Evolutionary conservation across 495 filamentous ascomycete species (phyloP), one percentile per base, ranked within the genome.

Genomic region (Penicillium egyptiacum): DNA sequence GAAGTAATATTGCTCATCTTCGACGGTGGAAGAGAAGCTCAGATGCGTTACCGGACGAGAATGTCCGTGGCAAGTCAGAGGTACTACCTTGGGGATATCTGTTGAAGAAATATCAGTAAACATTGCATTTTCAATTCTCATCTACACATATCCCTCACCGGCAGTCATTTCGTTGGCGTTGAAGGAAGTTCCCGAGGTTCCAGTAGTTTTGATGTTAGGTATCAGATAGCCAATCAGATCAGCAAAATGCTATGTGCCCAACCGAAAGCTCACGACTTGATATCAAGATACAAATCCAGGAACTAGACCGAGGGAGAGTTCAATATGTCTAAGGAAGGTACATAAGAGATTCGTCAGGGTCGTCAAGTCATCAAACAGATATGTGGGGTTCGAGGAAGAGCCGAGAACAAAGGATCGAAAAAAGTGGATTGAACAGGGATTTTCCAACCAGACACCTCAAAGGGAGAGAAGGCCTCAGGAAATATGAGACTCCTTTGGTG

Each of bases 31-130:
- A 19, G 95, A 98, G 74, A 98, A 98, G 70, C 85, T 91, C 60
- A 98, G 79, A 74, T 98, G 94, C 14, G 93, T 92, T 61, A 98
- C 92, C 2, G 94, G 94, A 53, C 94, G 88, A 26, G 92, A 96
- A 72, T 98, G 94, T 50, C 94, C 94, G 73, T 98, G 95, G 75
- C 94, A 98, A 49, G 94, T 98, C 62, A 98, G 73, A 49, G 94
- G 94, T 40, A 98, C 92, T 46, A 86, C 83, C 69, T 88, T 88
- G 25, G 81, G 80, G n/a, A 81, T 79, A 70, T 84, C 83, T 83
- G 48, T 12, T 22, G 17, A n/a, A 33, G 9, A 5, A 0, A 14
- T 30, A 11, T 68, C 22, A 61, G 53, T 43, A 37, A 22, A 31
- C 16, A 30, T 43, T 23, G 4, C n/a, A 19, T 17, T 28, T 14